Evolutionary conservation across 2,329 filamentous ascomycete species (phyloP), one percentile per base, ranked within the genome.

Genomic region (Ceratocystis alfenasii): DNA sequence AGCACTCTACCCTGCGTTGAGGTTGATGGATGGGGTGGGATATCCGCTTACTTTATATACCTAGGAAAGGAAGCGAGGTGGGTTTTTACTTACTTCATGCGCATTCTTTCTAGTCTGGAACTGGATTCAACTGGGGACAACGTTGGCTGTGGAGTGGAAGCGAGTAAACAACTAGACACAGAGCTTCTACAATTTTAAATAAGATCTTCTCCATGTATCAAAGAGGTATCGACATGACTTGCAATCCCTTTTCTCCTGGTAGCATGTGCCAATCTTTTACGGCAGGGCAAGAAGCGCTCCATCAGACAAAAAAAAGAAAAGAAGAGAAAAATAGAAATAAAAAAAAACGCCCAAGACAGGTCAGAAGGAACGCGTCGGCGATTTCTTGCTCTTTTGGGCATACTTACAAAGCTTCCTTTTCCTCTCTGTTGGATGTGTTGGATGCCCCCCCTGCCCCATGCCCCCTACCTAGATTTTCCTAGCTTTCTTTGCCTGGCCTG

Each of bases 311-410:
- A 3, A 50, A 50, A 50, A 50, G 20, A 50, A 28, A 48, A 3
- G 5, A 53, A 53, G 15, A 53, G 22, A 28, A 10, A 15, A 53
- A 53, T 15, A 25, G 15, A 25, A 12, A 53, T 22, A 7, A 25
- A 25, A 50, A 53, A 53, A 50, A 53, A 53, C 48, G 48, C 48
- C 48, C 48, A 53, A 53, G 48, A 53, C 48, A 53, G 2, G 22
- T 25, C 15, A 15, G 48, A 28, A 53, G 48, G 48, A 53, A 53
- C 48, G 20, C 22, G 48, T 53, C 22, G 48, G 48, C 48, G 20
- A 12, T 28, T 53, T 53, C 48, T 28, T 53, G 10, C 48, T 53
- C 48, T 28, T 28, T 53, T 53, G 10, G 48, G 48, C 22, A 53
- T 25, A 28, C 15, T 15, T 22, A 28, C 48, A 53, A 53, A 53